Evolutionary conservation across 306 rosid genomes (phyloP).

Genomic region (Glycyrrhiza uralensis): DNA sequence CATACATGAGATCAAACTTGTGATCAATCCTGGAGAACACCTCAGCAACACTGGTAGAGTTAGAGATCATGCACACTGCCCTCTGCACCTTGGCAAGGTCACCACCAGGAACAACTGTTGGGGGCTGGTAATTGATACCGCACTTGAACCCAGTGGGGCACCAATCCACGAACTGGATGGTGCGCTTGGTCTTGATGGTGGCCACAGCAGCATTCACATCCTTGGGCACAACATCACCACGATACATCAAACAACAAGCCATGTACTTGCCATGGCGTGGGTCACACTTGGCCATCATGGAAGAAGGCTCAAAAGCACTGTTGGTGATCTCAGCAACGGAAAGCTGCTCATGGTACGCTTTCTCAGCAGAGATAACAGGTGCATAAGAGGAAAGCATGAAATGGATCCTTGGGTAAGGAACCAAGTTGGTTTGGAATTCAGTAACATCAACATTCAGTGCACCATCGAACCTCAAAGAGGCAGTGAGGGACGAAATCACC

Average conservation of each 20-base stretch:
- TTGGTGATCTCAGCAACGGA: constrained; percentile 87
- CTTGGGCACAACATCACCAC: constrained; percentile 88
- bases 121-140: constrained; percentile 89
- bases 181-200: constrained; percentile 84
- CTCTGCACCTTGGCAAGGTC: constrained; percentile 92
- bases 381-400: constrained; percentile 91
- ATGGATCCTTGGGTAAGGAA: constrained; percentile 88
- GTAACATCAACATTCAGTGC: constrained; percentile 84
- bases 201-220: constrained; percentile 89
- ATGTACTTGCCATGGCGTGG: constrained; percentile 88
- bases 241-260: constrained; percentile 93
- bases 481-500: constrained; percentile 91
- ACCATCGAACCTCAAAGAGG: constrained; percentile 84
- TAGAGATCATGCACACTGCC: constrained; percentile 93
- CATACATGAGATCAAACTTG: constrained; percentile 88
- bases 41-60: constrained; percentile 89
- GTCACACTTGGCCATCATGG: constrained; percentile 92
- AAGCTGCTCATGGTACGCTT: constrained; percentile 84
- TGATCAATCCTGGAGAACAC: constrained; percentile 83
- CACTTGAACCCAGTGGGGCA: constrained; percentile 93
- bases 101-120: constrained; percentile 82
- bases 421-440: constrained; percentile 85
- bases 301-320: constrained; percentile 77
- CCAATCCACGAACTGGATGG: constrained; percentile 89
- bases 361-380: constrained; percentile 84